Evolutionary conservation across 169 alveolate genomes (phyloP), one percentile per base, ranked within the genome.

Genomic region (Plasmodium blacklocki): DNA sequence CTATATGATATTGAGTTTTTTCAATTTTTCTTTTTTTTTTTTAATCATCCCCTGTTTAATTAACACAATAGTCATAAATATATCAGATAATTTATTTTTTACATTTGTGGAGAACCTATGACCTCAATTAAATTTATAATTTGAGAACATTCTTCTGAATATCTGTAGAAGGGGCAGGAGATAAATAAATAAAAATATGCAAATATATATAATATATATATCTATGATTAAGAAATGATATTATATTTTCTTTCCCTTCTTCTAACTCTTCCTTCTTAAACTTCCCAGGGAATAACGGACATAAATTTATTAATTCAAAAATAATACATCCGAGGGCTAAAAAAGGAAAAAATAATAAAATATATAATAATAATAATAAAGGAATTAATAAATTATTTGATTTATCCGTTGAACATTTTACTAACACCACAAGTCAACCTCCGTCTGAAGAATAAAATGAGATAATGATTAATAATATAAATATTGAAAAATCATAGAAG

Each of bases 381-480:
- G 29, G 21, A 14, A 9, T 18, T 19, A 18, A 19, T 59, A 15
- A 59, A 9, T 19, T 15, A 26, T 19, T 15, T 18, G 8, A 19
- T 15, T 59, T 50, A 8, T 47, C 29, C 45, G n/a, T 9, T 4
- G 52, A 68, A 76, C 14, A 54, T 11, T 39, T 15, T 49, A 76
- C 91, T 50, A 68, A 83, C 91, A 83, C 91, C 91, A 83, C 70
- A 83, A 73, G 52, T 83, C 91, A 58, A 83, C 85, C 50, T 68
- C 91, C 32, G 91, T 83, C 91, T 83, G 47, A 8, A 83, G 19
- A 66, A 5, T 8, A 19, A 8, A 29, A 71, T 39, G 47, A 39
- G 2, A 39, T 52, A 68, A 58, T 66, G 14, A 47, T 12, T 54
- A 58, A 47, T n/a, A 14, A 45, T 18, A 71, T 47, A 47, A 21